Conservation (phyloP, 23 red algal genomes). For the Gracilaria caudata region DNA sequence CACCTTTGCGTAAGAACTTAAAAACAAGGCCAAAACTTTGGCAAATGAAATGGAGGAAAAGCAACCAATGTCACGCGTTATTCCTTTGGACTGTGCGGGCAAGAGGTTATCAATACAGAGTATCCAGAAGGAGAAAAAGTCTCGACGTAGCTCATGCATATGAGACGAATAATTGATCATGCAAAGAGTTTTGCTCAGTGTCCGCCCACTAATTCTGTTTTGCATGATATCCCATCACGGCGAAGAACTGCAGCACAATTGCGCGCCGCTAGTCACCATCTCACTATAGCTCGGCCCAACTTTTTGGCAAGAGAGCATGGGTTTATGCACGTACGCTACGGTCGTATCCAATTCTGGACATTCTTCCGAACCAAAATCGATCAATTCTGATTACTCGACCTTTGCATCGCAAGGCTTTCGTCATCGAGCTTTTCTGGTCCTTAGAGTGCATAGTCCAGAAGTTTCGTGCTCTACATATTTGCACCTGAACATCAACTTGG, state of each 20-base stretch:
- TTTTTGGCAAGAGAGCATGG: neutral
- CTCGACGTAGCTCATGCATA: neutral
- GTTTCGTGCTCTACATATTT: neutral
- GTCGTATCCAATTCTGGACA: neutral
- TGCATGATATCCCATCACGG: too few relatives aligned
- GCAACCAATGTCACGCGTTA: neutral
- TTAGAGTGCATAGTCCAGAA: neutral
- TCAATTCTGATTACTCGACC: neutral
- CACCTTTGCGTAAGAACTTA: too few relatives aligned
- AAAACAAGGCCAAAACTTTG: too few relatives aligned
- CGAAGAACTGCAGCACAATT: too few relatives aligned
- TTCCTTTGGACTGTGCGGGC: neutral
- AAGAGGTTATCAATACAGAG: too few relatives aligned
- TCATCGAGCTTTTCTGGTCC: neutral
- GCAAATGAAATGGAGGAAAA: too few relatives aligned
- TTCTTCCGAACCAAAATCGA: neutral
- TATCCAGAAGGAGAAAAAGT: neutral
- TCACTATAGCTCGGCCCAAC: neutral
- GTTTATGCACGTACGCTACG: neutral
- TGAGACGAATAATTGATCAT: neutral
- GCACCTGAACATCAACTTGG: neutral
- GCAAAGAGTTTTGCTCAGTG: neutral
- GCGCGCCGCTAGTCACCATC: neutral
- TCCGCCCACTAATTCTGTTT: neutral
- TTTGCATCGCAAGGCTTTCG: neutral